Evolutionary conservation across 306 rosid species (phyloP).

Genomic region (Alnus glutinosa): DNA sequence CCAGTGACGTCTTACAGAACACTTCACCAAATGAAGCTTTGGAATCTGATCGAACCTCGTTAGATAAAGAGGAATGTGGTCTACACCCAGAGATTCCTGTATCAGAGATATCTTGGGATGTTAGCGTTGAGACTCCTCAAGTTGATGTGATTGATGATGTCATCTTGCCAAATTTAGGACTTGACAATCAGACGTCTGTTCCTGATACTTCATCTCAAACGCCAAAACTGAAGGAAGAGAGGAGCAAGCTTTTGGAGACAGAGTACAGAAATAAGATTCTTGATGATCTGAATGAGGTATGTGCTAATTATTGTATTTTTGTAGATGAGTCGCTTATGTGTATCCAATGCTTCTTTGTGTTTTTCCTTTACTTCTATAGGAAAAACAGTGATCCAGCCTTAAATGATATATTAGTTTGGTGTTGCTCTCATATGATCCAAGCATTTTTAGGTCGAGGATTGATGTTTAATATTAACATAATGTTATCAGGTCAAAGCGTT

Average conservation of each 20-base stretch:
- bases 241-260: conserved; percentile 83
- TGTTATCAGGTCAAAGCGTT: conserved; percentile 74
- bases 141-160: conserved; percentile 68
- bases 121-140: conserved; percentile 82
- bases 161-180: conserved; percentile 38
- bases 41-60: conserved; percentile 41
- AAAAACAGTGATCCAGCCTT: conserved; percentile 12
- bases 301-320: conserved; percentile 1
- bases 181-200: conserved; percentile 49
- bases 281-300: conserved; percentile 89
- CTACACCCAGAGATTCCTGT: conserved; percentile 36
- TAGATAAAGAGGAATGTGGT: conserved; percentile 40
- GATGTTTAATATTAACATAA: conserved; percentile 21
- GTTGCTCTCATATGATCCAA: conserved; percentile 12
- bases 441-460: conserved; percentile 12
- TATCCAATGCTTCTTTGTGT: not conserved
- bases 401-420: conserved; percentile 20
- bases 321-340: conserved; percentile 8
- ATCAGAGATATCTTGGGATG: conserved; percentile 75
- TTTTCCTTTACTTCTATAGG: conserved; percentile 3
- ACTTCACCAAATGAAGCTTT: conserved; percentile 48
- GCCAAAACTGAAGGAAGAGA: conserved; percentile 53
- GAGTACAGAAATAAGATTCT: conserved; percentile 88
- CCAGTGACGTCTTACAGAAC: conserved; percentile 55
- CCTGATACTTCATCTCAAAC: conserved; percentile 41